Evolutionary conservation across 75 land plant genomes (phyloP), one percentile per base, ranked within the genome.

Genomic region (Chamaecyparis obtusa): DNA sequence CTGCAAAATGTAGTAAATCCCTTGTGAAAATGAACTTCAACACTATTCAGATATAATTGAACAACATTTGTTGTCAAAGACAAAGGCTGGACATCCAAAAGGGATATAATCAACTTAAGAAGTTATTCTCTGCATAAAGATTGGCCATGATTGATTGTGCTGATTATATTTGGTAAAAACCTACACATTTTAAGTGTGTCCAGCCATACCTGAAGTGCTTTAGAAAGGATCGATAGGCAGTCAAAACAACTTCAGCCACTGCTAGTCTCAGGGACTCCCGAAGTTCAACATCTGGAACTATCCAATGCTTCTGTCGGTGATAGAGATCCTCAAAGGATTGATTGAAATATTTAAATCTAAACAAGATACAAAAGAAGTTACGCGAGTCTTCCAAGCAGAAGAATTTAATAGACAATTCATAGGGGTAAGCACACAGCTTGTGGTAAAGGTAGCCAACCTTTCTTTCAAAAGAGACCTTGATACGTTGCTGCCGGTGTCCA

Each of bases 301-400:
- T 91, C 92, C 92, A 91, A 71, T 91, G 92, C 21, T 83, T 69
- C 80, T 91, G 92, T 84, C 87, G 83, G 67, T 84, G 88, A 90
- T 91, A 83, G 27, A 91, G 75, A 48, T 91, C 92, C 64, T 91
- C 92, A 56, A 91, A 91, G 15, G 56, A 56, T 64, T 60, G 74
- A 33, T 87, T 91, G 92, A 91, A 91, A 67, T 41, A 84, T 82
- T 87, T 91, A 77, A 91, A 87, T 92, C 92, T 91, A 83, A 54
- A 33, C 24, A 81, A 46, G 48, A 81, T 27, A 13, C 15, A 81
- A 44, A 81, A 56, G 36, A 56, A 17, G 15, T 49, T 41, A 84
- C 48, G 49, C 27, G 0, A 84, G 55, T 33, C 36, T 36, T 35
- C 30, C 35, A 56, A 54, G 67, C 21, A 84, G 27, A 17, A 84